Base-by-base conservation (phyloP, 108 stramenopile genomes). In the Pseudonitzschia multiseries region DNA sequence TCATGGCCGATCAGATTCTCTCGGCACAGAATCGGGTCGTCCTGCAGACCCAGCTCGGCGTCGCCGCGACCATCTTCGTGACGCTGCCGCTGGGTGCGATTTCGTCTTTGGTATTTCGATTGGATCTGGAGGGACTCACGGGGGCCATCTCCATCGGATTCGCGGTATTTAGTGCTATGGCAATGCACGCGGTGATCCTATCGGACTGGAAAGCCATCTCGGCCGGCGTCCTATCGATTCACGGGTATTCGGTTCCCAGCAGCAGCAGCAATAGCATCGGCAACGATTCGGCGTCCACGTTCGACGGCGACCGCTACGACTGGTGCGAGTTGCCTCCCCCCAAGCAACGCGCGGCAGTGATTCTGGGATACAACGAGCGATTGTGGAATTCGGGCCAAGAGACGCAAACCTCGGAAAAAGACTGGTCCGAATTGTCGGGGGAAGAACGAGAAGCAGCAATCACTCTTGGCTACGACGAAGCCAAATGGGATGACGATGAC, bases 11-110 rank as follows among this genome's bases (percentile, higher is more conserved):
- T 86, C 50, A 60, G 21, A 57, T 87, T n/a, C 50, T 89, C 36
- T 86, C 83, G 53, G 86, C 82, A 0, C 89, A 89, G 70, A 84
- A 84, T 13, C 77, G 89, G 24, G 81, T 78, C 63, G 69, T 77
- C 26, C 52, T 89, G 10, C 84, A 84, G 4, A 87, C 82, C 0
- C 20, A 68, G 20, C 74, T 89, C 3, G 73, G 73, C 21, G 63
- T 81, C 21, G 15, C 83, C 0, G 65, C 74, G 24, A 84, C 83
- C 51, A 82, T 82, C 77, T 24, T 76, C 29, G 46, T 85, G 28
- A 83, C 82, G 8, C 70, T 89, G 42, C 89, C 89, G 20, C 31
- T 87, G 0, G 73, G 74, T 41, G 80, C 77, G 14, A 20, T 83
- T 14, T 83, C 74, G 52, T 67, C 73, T 1, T 64, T 68, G 52